Percentiles rank a stretch among this genome's conserved stretches.
These are phyloP conservation scores for Huiozyma sinensis DNA, from an alignment of 805 yeast species.

Conservation along the genomic window DNA sequence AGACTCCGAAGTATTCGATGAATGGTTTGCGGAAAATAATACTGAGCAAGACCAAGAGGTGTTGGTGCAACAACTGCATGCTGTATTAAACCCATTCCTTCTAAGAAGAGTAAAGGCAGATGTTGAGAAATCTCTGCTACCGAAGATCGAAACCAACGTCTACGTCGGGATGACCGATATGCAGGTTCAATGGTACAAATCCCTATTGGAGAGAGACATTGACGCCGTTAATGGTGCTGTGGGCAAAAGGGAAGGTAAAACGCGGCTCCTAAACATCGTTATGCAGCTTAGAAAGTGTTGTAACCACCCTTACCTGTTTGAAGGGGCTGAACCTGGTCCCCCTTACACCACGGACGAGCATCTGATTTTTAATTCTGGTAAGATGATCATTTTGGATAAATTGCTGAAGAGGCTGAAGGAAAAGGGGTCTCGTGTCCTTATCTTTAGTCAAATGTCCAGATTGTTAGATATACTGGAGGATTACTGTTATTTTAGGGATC, in stretches of 20 bases:
- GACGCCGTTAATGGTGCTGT: constrained; percentile 94
- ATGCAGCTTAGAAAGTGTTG: constrained; percentile 96
- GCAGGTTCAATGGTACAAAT: constrained; percentile 90
- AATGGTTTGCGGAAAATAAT: constrained; percentile 57
- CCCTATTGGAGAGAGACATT: constrained; percentile 79
- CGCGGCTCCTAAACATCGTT: constrained; percentile 81
- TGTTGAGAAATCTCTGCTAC: constrained; percentile 82
- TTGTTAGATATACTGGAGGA: constrained; percentile 83
- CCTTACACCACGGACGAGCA: constrained; percentile 95
- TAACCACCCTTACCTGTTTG: constrained; percentile 91
- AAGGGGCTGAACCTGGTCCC: constrained; percentile 98
- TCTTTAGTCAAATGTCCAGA: constrained; percentile 90
- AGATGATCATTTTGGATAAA: constrained; percentile 81
- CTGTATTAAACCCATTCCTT: constrained; percentile 77
- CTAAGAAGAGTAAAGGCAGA: constrained; percentile 85
- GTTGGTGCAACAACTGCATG: constrained; percentile 81
- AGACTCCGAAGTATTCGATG: constrained; percentile 80
- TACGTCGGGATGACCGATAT: constrained; percentile 92
- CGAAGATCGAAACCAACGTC: constrained; percentile 81
- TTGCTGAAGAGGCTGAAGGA: constrained; percentile 57
- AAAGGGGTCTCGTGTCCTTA: constrained; percentile 80
- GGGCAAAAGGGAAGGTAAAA: constrained; percentile 90
- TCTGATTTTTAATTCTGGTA: constrained; percentile 77
- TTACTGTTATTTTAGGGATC: constrained; percentile 76
- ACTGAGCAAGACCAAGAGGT: constrained; percentile 57